Evolutionary conservation across 495 filamentous ascomycete species (phyloP).

Genomic region (Bombardia bombarda): DNA sequence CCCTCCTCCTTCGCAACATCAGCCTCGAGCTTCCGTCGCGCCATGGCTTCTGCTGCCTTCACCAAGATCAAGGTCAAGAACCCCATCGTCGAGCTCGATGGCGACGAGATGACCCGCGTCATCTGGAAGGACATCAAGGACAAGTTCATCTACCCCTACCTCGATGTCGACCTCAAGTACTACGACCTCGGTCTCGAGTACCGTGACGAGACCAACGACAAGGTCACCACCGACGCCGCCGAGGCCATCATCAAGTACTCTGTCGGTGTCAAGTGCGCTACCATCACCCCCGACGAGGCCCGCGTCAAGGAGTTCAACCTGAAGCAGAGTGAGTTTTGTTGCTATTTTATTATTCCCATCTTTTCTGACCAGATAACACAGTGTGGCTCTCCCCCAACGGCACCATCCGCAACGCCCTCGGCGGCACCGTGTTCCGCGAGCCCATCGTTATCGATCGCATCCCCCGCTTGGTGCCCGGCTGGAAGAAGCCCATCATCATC

Average conservation of each 20-base stretch:
- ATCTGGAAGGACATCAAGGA: slow-evolving; percentile 99
- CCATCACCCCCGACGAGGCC: slow-evolving; percentile 95
- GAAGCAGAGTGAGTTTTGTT: slow-evolving; percentile 69
- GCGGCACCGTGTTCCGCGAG: slow-evolving; percentile 96
- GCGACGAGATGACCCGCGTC: slow-evolving; percentile 98
- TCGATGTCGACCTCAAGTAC: slow-evolving; percentile 97
- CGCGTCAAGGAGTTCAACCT: slow-evolving; percentile 96
- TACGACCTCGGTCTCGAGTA: slow-evolving; percentile 94
- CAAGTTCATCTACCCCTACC: slow-evolving; percentile 92
- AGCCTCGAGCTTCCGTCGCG: slow-evolving; percentile 27
- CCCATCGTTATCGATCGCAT: slow-evolving; percentile 92
- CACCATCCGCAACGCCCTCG: slow-evolving; percentile 91
- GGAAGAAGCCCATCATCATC: slow-evolving; percentile 98
- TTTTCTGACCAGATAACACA: too few relatives aligned
- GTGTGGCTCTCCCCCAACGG: slow-evolving; percentile 99
- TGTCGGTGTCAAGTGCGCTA: slow-evolving; percentile 98
- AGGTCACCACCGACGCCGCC: slow-evolving; percentile 89
- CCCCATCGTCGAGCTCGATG: slow-evolving; percentile 93
- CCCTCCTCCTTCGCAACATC: slow-evolving; percentile 5
- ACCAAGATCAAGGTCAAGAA: slow-evolving; percentile 95
- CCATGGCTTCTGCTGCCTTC: slow-evolving; percentile 27
- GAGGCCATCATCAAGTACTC: slow-evolving; percentile 98
- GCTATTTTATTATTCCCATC: neutral
- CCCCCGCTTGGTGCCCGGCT: slow-evolving; percentile 86
- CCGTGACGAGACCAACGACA: slow-evolving; percentile 90